Evolutionary conservation across 495 filamentous ascomycete species (phyloP), one percentile per base, ranked within the genome.

Genomic region (Elasticomyces elasticus): DNA sequence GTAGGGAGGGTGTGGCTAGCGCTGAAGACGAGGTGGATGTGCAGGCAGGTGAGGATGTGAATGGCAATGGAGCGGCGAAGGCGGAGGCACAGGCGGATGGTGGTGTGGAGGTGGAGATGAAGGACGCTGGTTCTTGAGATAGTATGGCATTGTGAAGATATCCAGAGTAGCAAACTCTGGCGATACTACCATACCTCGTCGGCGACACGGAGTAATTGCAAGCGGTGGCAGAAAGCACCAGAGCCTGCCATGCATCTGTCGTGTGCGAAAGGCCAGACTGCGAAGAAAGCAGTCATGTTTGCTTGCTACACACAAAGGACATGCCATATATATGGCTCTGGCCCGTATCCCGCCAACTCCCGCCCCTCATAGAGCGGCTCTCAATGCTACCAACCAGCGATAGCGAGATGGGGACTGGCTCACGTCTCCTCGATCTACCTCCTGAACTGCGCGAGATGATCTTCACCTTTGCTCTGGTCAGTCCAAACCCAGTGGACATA

Each of bases 11-110:
- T 33, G 26, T 7, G 47, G 37, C 24, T 33, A 51, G 22, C 13
- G 57, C 13, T 41, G 47, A 49, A 13, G 60, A 52, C 12, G 61
- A 41, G 17, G 52, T 44, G 1, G 57, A 49, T 20, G 24, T 57
- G 43, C 35, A 35, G 31, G 54, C 35, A n/a, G 35, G 19, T 40
- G 35, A 13, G 15, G 35, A 15, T 5, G 35, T 12, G 5, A 31
- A 19, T 23, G 37, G 37, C 35, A 33, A 40, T 13, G 35, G 35
- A 17, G 12, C 13, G 35, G 22, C n/a, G 43, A 37, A 25, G 51
- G 25, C 17, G 49, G 27, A 20, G 49, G 38, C 23, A 40, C 13
- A 19, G 38, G 27, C 37, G 38, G 42, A 30, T 20, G 20, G 38
- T 9, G 44, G 38, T 23, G 13, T 17, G 33, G 15, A 17, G 11